A percentile compares a stretch with the other conserved stretches of the same genome.
These are phyloP conservation scores for Astrothelium subdiscretum DNA, from an alignment of 495 filamentous ascomycete species.

Conservation along the genomic window DNA sequence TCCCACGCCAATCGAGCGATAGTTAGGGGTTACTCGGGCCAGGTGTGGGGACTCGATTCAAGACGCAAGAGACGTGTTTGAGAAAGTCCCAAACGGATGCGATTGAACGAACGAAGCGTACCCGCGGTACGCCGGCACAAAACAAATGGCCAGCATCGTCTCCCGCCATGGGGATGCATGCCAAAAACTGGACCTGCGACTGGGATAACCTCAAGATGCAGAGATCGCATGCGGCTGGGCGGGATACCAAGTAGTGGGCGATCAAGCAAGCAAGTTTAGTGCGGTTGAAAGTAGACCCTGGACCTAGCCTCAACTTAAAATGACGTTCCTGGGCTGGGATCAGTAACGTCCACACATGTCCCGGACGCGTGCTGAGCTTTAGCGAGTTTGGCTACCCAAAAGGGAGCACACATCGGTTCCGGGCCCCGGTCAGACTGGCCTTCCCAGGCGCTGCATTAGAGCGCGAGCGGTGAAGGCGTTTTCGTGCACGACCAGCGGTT, in stretches of 20 bases:
- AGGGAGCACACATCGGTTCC: background rate
- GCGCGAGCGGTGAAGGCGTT: background rate
- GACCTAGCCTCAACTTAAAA: conserved; percentile 1
- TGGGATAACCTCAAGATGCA: background rate
- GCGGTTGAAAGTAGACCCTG: background rate
- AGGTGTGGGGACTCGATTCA: background rate
- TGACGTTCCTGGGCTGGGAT: background rate
- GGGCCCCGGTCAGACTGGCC: background rate
- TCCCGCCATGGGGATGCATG: background rate
- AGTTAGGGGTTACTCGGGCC: background rate
- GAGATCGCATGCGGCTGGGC: background rate
- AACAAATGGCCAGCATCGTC: background rate
- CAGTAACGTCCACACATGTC: background rate
- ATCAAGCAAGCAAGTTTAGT: background rate
- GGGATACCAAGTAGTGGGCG: background rate
- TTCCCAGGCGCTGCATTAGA: background rate
- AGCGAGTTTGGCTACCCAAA: background rate
- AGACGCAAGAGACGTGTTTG: conserved; percentile 3
- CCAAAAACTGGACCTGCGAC: background rate
- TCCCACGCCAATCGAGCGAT: background rate
- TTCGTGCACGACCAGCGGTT: background rate
- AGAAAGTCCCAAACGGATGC: background rate
- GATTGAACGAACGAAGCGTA: background rate
- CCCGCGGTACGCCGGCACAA: background rate
- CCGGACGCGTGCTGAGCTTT: background rate